A percentile compares a stretch with the other conserved stretches of the same genome.
Evolutionary conservation across 176 grass and related monocot species (phyloP).

Genomic region (Metroxylon sagu): DNA sequence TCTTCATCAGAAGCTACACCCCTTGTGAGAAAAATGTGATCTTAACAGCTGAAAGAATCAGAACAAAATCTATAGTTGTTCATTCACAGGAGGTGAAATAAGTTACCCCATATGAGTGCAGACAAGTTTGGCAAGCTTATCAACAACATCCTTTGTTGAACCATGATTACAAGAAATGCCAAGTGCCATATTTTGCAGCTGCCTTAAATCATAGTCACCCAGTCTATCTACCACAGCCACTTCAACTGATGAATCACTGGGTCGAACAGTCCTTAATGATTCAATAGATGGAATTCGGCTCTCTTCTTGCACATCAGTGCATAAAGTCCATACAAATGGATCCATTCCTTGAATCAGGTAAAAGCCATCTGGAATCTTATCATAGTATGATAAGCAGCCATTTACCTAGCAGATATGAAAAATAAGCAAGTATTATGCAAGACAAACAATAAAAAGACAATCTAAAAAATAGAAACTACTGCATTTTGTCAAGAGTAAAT

Average conservation of each 20-base stretch:
- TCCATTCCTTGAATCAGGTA: constrained; percentile 81
- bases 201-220: constrained; percentile 44
- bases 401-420: constrained; percentile 36
- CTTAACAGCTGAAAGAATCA: neutral
- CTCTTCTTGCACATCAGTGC: constrained; percentile 48
- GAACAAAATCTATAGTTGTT: no score
- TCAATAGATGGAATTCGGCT: constrained; percentile 57
- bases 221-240: constrained; percentile 47
- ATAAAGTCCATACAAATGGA: constrained; percentile 76
- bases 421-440: no score
- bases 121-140: constrained; percentile 50
- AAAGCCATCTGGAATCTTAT: constrained; percentile 66
- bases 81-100: no score
- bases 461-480: no score
- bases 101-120: constrained; percentile 67
- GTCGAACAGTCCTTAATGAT: constrained; percentile 37
- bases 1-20: constrained; percentile 49
- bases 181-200: constrained; percentile 34
- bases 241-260: constrained; percentile 43
- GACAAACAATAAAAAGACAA: no score
- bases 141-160: constrained; percentile 37
- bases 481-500: no score
- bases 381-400: constrained; percentile 63
- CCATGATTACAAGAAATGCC: constrained; percentile 34
- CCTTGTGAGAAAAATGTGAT: constrained; percentile 37